Conservation (phyloP, 208 protist genomes). For the Histomonas meleagridis region DNA sequence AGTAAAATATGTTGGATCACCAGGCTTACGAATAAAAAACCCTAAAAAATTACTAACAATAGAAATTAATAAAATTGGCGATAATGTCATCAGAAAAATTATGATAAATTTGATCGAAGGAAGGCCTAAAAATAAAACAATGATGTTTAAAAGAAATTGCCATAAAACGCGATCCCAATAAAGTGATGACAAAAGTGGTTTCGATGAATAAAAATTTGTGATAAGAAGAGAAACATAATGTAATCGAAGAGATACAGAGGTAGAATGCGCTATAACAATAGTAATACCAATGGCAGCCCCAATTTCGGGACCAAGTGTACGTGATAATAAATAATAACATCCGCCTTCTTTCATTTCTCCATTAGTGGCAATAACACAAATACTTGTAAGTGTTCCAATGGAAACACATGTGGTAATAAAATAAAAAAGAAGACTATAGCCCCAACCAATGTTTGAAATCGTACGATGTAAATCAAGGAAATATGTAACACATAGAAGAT, state of each 20-base stretch:
- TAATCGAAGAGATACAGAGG: background rate
- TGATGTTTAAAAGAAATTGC: background rate
- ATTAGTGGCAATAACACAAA: slow-evolving; percentile 1
- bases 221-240: background rate
- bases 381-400: background rate
- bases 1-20: background rate
- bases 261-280: background rate
- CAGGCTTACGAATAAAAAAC: background rate
- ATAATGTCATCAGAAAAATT: background rate
- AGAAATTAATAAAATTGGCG: background rate
- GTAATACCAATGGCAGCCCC: background rate
- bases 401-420: background rate
- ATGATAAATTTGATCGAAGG: background rate
- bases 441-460: background rate
- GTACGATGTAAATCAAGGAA: background rate
- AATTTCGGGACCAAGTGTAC: slow-evolving; percentile 31
- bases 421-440: background rate
- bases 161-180: slow-evolving; percentile 10
- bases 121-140: background rate
- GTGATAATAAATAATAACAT: background rate
- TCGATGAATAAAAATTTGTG: background rate
- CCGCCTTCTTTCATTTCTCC: slow-evolving; percentile 1
- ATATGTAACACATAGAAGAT: background rate
- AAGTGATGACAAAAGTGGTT: background rate
- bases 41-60: background rate